A percentile compares a stretch with the other conserved stretches of the same genome.
Evolutionary conservation across 352 stramenopile species (phyloP).

Genomic region (Phytophthora pseudosyringae): DNA sequence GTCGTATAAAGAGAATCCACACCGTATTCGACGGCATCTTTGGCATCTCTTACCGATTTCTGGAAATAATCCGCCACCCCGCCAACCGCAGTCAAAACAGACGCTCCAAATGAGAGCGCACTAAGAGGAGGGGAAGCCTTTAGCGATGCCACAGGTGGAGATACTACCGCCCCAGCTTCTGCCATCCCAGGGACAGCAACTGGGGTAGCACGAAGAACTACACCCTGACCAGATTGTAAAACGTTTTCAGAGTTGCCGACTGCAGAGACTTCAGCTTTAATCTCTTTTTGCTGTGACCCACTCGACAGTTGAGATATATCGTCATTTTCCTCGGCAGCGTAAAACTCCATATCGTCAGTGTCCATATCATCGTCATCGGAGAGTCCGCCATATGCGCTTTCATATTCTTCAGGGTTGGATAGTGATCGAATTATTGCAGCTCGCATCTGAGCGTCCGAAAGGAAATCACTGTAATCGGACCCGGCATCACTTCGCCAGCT

Average conservation of each 20-base stretch:
- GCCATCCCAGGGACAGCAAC: conserved; percentile 18
- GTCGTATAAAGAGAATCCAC: conserved; percentile 81
- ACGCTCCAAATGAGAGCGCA: conserved; percentile 61
- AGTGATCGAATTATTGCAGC: conserved; percentile 74
- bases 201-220: not conserved
- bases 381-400: conserved; percentile 42
- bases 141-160: conserved; percentile 10
- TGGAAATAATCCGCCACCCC: conserved; percentile 74
- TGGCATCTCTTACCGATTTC: conserved; percentile 77
- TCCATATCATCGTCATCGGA: conserved; percentile 64
- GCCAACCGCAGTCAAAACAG: conserved; percentile 68
- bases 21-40: conserved; percentile 72
- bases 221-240: not conserved
- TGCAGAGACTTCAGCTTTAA: not conserved
- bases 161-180: not conserved
- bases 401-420: conserved; percentile 63
- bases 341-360: conserved; percentile 46
- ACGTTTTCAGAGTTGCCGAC: conserved; percentile 2
- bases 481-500: conserved; percentile 77
- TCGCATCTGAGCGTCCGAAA: conserved; percentile 80
- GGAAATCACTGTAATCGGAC: conserved; percentile 82
- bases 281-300: conserved; percentile 10
- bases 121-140: conserved; percentile 45
- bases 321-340: conserved; percentile 37
- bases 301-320: conserved; percentile 5